Evolutionary conservation across 2,329 filamentous ascomycete species (phyloP), one percentile per base, ranked within the genome.

Genomic region (Paramyrothecium roridum): DNA sequence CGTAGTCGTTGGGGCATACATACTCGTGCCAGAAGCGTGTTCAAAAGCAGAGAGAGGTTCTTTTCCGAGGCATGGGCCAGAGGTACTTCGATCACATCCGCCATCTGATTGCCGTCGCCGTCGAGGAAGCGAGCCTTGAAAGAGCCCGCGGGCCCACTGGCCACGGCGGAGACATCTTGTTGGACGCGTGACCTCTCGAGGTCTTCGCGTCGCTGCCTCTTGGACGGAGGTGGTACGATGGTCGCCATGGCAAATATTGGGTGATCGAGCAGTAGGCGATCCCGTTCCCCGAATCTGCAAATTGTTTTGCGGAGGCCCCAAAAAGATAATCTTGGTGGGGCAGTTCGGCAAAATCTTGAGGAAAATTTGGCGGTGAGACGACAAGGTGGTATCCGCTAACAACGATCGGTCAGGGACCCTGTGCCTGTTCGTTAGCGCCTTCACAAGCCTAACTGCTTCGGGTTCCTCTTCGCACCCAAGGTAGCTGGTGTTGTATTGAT

Each of bases 101-200:
- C 70, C 81, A 88, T 64, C 81, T 91, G 75, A 80, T 91, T 70
- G 79, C 84, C 76, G 80, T 89, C 83, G 59, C 90, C 86, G 71
- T 98, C 92, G 67, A 91, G 82, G 73, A 98, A 97, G 62, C 93
- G 90, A 50, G 96, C 87, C 71, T 91, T 88, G 68, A 96, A 85
- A 57, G 86, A 91, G 61, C 91, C 92, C 50, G 85, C 77, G 61
- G 89, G 82, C 34, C 85, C 83, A 17, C n/a, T 16, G 1, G 88
- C 83, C 43, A 89, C 82, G 21, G 86, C 78, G 46, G 82, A 77
- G 52, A 93, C 82, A 75, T 93, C 87, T 68, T 95, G 88, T 67
- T 96, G 91, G 49, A 85, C 77, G 61, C 86, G 81, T 8, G 89
- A 83, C 65, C 85, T 85, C 63, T 91, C 90, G 45, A 88, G 80